Conservation (phyloP, 176 grass and related monocot species). For the Elymus sibiricus region DNA sequence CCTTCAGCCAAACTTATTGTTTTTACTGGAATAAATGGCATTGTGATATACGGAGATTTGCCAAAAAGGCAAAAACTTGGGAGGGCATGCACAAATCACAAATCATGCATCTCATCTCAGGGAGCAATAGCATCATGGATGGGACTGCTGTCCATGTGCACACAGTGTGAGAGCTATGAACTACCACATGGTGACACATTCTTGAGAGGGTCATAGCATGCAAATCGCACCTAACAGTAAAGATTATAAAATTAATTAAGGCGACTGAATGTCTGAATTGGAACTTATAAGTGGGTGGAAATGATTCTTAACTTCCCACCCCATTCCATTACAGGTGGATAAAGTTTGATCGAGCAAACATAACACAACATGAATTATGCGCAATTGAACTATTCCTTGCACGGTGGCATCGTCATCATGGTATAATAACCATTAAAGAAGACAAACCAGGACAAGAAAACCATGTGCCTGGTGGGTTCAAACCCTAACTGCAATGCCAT, state of each 20-base stretch:
- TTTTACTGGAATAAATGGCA: not conserved
- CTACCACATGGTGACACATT: slow-evolving; percentile 24
- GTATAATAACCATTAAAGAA: not conserved
- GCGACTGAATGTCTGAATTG: not conserved
- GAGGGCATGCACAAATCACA: not conserved
- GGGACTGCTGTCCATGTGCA: not conserved
- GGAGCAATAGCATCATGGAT: not conserved
- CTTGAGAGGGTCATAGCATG: not conserved
- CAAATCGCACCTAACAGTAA: not conserved
- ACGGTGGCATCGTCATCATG: not conserved
- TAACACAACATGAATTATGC: not conserved
- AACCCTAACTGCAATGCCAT: not conserved
- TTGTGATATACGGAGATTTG: not conserved
- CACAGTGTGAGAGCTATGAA: slow-evolving; percentile 4
- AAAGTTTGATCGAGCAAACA: not conserved
- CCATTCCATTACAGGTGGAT: not conserved
- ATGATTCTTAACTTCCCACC: not conserved
- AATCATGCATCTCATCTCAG: not conserved
- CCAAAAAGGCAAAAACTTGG: not conserved
- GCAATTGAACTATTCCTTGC: slow-evolving; percentile 15
- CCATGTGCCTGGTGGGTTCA: slow-evolving; percentile 24
- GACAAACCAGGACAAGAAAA: not conserved
- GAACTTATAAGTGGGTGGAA: not conserved
- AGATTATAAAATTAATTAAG: not conserved
- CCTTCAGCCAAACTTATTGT: not conserved